These are phyloP conservation scores for Suhomyces faveliae DNA, from an alignment of 805 yeast genomes.

Conservation along the genomic window DNA sequence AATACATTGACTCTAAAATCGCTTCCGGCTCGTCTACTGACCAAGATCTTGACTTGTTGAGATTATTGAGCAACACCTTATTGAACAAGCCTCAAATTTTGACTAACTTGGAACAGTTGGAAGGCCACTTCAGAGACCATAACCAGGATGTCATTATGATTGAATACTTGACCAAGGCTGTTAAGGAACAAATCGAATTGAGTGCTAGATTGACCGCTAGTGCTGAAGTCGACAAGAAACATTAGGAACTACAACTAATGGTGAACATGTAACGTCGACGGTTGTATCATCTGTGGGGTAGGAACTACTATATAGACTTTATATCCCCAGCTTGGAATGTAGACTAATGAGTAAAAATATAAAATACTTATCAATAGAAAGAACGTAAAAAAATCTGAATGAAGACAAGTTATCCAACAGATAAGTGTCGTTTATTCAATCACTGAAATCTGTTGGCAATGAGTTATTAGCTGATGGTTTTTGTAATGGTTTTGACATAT, in stretches of 20 bases:
- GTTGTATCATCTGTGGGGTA: background rate
- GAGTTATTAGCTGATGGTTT: no score
- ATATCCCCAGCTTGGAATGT: background rate
- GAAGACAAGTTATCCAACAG: no score
- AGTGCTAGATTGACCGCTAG: slow-evolving; percentile 59
- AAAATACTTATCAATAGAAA: background rate
- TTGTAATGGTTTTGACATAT: background rate
- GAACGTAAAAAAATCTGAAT: background rate
- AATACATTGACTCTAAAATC: slow-evolving; percentile 43
- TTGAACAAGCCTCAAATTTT: slow-evolving; percentile 51
- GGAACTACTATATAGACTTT: background rate
- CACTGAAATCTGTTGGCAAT: no score
- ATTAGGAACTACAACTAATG: background rate
- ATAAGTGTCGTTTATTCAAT: no score
- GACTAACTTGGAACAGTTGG: slow-evolving; percentile 51
- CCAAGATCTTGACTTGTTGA: slow-evolving; percentile 60
- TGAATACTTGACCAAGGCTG: slow-evolving; percentile 77
- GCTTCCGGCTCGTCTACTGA: slow-evolving; percentile 39
- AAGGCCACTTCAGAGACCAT: slow-evolving; percentile 63
- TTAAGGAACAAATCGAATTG: slow-evolving; percentile 80
- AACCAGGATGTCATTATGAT: slow-evolving; percentile 79
- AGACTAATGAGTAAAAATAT: slow-evolving; percentile 6
- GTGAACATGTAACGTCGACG: background rate
- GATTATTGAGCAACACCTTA: slow-evolving; percentile 59
- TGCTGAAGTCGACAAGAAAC: slow-evolving; percentile 17